A percentile compares a stretch with the other conserved stretches of the same genome.
These are phyloP conservation scores for Coemansia sp. DNA, from an alignment of 192 early-diverging fungal species.

Conservation along the genomic window DNA sequence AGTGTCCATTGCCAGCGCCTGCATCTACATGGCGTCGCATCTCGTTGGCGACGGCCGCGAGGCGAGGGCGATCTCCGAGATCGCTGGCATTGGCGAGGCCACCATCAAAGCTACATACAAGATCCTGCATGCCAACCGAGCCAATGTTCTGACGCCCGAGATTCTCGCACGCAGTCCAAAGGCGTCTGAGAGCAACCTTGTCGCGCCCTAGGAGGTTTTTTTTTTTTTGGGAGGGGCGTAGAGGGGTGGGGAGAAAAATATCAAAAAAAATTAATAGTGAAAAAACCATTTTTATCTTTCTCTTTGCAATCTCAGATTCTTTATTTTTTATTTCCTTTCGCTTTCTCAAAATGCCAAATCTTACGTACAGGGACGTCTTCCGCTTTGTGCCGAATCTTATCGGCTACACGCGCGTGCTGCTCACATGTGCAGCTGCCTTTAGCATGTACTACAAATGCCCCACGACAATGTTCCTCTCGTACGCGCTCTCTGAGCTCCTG, in stretches of 20 bases:
- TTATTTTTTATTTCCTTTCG: not conserved
- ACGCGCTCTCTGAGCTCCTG: constrained; percentile 85
- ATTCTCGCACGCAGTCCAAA: constrained; percentile 28
- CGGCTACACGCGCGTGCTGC: constrained; percentile 85
- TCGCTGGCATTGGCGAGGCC: constrained; percentile 88
- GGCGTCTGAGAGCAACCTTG: constrained; percentile 26
- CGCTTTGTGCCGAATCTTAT: constrained; percentile 49
- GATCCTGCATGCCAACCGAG: constrained; percentile 61
- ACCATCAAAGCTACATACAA: constrained; percentile 89
- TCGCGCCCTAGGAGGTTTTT: constrained; percentile 9
- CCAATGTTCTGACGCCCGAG: constrained; percentile 54
- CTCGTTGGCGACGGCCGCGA: constrained; percentile 65
- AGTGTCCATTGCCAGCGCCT: constrained; percentile 89
- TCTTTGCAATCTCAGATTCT: not conserved
- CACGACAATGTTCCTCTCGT: constrained; percentile 69
- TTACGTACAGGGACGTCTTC: constrained; percentile 38
- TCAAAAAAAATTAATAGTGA: not conserved
- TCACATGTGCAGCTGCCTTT: constrained; percentile 70
- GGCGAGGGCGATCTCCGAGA: constrained; percentile 77
- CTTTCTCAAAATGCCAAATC: constrained; percentile 53
- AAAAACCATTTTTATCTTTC: not conserved
- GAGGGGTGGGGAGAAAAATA: not conserved
- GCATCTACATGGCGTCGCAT: constrained; percentile 82
- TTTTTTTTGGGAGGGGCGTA: not conserved
- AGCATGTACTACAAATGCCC: constrained; percentile 73